Evolutionary conservation across 2,329 filamentous ascomycete species (phyloP), one percentile per base, ranked within the genome.

Genomic region (Hymenoscyphus albidus): DNA sequence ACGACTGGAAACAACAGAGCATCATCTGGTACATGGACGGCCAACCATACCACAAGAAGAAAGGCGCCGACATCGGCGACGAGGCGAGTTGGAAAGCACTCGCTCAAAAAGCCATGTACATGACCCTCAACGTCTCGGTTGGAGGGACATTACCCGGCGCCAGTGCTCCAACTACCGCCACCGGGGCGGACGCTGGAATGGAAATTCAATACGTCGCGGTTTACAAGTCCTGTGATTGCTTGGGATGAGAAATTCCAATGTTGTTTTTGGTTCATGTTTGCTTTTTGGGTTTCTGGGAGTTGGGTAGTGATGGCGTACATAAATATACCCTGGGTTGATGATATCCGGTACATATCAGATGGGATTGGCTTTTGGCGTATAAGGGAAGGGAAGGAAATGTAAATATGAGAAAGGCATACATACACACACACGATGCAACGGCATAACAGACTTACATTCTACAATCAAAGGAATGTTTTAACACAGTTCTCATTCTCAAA

Each of bases 21-120:
- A 68, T 71, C 27, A 69, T 67, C 5, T 71, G 64, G 62, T 70
- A 67, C 51, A 65, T 70, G 66, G 70, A 71, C 59, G 67, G 70
- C 2, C 58, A 67, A 38, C 13, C 65, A 5, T 71, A 69, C 35
- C 61, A 69, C 42, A 59, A 65, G 6, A 22, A 66, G 0, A 42
- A 64, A 3, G 70, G 70, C 0, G 32, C 39, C 6, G 67, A 71
- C 67, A 42, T 72, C n/a, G 66, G 65, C 0, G 59, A 68, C 60
- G 27, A 63, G 31, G 60, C 48, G 2, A 44, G 54, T 14, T 71
- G 68, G 70, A 57, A 31, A 1, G 59, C 61, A 1, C 14, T 69
- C 13, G 66, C 65, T 5, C 61, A 65, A 55, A 61, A 54, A 1
- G 40, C 54, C 1, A 68, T 70, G 59, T 69, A 64, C 48, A 59